phyloP scores from a whole-genome alignment of 192 early-diverging fungal genomes.

The Chytriomyces sp. region DNA sequence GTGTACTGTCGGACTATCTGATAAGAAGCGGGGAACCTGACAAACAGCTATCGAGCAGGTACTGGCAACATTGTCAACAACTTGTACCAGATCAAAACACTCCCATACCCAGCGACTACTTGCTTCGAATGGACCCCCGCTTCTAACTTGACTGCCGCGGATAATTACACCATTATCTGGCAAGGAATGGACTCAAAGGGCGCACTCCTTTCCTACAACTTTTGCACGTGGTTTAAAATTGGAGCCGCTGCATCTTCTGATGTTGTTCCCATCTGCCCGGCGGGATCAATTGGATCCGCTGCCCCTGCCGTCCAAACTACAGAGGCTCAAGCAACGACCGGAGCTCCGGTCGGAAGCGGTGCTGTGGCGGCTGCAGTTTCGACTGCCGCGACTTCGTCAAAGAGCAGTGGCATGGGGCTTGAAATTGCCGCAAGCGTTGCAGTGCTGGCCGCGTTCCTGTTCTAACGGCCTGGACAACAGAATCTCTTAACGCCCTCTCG shows the following conservation, averaged over 20 bases:
- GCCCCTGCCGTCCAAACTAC: neutral
- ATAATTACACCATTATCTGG: constrained; percentile 16
- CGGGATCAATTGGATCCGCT: neutral
- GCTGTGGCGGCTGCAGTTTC: neutral
- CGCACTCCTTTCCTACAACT: neutral
- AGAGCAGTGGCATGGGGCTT: neutral
- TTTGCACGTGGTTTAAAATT: neutral
- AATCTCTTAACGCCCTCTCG: too few species aligned
- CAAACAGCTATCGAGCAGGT: neutral
- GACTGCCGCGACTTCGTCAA: neutral
- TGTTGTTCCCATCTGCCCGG: neutral
- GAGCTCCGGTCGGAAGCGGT: neutral
- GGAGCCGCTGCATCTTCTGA: neutral
- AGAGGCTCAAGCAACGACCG: neutral
- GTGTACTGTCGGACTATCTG: neutral
- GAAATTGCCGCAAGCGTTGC: neutral
- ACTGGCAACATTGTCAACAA: neutral
- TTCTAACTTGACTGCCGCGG: constrained; percentile 6
- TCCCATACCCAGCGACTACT: constrained; percentile 25
- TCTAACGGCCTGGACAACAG: neutral
- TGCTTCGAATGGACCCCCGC: constrained; percentile 29
- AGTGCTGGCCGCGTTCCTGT: neutral
- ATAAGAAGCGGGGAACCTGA: neutral
- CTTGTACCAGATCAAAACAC: neutral
- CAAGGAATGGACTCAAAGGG: neutral